Evolutionary conservation across 768 basidiomycete species (phyloP).

Genomic region (Mrakia frigida): DNA sequence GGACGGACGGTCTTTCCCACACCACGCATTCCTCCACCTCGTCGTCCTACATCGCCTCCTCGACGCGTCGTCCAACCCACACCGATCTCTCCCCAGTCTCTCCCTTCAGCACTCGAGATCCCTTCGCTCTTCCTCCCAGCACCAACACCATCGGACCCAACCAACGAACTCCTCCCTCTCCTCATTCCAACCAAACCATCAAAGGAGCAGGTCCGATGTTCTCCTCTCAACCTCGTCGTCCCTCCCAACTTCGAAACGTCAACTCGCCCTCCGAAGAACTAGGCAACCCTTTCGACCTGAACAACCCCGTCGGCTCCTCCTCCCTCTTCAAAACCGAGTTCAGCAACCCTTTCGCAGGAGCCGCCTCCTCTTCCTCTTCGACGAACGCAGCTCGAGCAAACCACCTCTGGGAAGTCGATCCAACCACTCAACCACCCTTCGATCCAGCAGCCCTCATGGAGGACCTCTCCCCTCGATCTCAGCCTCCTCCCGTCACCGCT

Average conservation of each 20-base stretch:
- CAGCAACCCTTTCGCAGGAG: slow-evolving; percentile 41
- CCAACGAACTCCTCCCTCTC: slow-evolving; percentile 37
- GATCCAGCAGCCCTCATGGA: slow-evolving; percentile 16
- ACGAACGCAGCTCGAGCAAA: background rate
- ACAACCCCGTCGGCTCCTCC: slow-evolving; percentile 30
- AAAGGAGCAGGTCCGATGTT: slow-evolving; percentile 5
- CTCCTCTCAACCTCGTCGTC: slow-evolving; percentile 40
- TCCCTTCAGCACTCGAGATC: slow-evolving; percentile 16
- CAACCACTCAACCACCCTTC: slow-evolving; percentile 20
- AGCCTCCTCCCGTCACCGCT: background rate
- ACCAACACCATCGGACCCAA: slow-evolving; percentile 6
- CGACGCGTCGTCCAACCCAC: background rate
- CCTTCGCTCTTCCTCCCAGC: slow-evolving; percentile 13
- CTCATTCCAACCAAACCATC: slow-evolving; percentile 26
- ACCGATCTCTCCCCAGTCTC: slow-evolving; percentile 14
- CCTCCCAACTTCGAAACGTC: slow-evolving; percentile 43
- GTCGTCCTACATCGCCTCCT: background rate
- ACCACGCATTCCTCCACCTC: background rate
- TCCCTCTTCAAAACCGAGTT: slow-evolving; percentile 36
- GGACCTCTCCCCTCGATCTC: background rate
- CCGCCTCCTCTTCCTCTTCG: background rate
- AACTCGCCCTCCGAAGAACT: slow-evolving; percentile 35
- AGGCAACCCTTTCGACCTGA: slow-evolving; percentile 22
- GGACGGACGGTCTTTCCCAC: slow-evolving; percentile 15
- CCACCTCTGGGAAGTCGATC: slow-evolving; percentile 25